Evolutionary conservation across 1,139 yeast genomes (phyloP), one percentile per base, ranked within the genome.

Genomic region (Kodamaea plutei): DNA sequence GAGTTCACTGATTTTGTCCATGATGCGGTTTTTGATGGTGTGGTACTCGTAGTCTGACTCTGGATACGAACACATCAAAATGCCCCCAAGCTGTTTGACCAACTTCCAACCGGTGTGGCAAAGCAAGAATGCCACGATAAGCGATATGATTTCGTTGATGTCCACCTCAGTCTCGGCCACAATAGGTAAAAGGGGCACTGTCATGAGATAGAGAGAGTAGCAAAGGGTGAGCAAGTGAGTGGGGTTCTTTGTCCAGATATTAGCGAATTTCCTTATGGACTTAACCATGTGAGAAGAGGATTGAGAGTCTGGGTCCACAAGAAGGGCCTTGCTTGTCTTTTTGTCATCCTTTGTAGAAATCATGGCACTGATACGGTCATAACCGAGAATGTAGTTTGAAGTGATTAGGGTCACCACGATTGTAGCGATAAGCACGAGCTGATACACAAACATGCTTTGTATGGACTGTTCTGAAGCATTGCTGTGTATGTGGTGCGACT

Each of bases 191-290:
- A 60, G 21, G 1, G 74, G 73, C 6, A 56, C 45, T 1, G 54
- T 28, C 30, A 58, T 45, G 11, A 69, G 48, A 32, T 56, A 67
- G 3, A 45, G 18, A 0, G 85, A 62, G 45, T 79, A 81, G 2
- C 71, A 43, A 18, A 82, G 51, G 0, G 94, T 82, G 31, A 82
- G 61, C 22, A 76, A 49, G 43, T 79, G 79, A 0, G 85, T 76
- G 2, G 89, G 87, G 44, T 73, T 76, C 35, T 67, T 69, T 28
- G 70, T 28, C 47, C 44, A 42, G 2, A 40, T 32, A 11, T 35
- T 32, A 7, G 34, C 40, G 21, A 36, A 37, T 20, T 35, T 37
- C 13, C 26, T 22, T 17, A 33, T 20, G 3, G 23, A 23, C 12
- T 21, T 9, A 11, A 21, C 12, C n/a, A n/a, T n/a, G n/a, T n/a